Base-by-base conservation (phyloP, 805 yeast genomes). In the Komagataella mondaviorum region DNA sequence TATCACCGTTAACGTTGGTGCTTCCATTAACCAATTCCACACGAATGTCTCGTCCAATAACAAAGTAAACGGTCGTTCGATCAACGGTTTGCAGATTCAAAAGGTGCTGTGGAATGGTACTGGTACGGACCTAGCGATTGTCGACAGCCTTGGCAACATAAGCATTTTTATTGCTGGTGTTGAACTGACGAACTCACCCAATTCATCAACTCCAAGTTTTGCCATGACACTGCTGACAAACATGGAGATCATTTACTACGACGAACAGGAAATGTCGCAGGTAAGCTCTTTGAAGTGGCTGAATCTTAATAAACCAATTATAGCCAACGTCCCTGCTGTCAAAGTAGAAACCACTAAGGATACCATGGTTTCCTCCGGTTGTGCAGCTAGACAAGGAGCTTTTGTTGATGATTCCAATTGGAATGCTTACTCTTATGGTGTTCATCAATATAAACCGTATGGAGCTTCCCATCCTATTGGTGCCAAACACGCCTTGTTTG, bases 81-180 rank as follows among this genome's bases (percentile, higher is more conserved):
- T 30, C 14, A 30, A 14, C 39, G 39, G 39, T 30, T 30, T 30
- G 39, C 68, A 65, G 51, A 60, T 79, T 6, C 58, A 71, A 1
- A 59, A 72, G 23, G 75, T 88, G 5, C 69, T 75, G 45, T 93
- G 96, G 89, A 82, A 93, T 53, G 78, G 81, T 48, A 70, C 82
- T 0, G 91, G 91, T 47, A 80, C 85, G 52, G 96, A 90, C 60
- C 71, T 93, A 48, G 95, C 95, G 2, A 77, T 85, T 3, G 72
- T 85, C 47, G 98, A 90, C 63, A 74, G 72, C 20, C 61, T 71
- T 44, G 96, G 96, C 2, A 79, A 82, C 52, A 65, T 82, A 47
- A 75, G 85, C 2, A 73, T 82, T 53, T 61, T 75, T 20, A 75
- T 75, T 0, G 70, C 80, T 0, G 84, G 85, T 3, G 71, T 77